These are phyloP conservation scores for Fusarium citri DNA, from an alignment of 2,329 filamentous ascomycete genomes.

Conservation along the genomic window DNA sequence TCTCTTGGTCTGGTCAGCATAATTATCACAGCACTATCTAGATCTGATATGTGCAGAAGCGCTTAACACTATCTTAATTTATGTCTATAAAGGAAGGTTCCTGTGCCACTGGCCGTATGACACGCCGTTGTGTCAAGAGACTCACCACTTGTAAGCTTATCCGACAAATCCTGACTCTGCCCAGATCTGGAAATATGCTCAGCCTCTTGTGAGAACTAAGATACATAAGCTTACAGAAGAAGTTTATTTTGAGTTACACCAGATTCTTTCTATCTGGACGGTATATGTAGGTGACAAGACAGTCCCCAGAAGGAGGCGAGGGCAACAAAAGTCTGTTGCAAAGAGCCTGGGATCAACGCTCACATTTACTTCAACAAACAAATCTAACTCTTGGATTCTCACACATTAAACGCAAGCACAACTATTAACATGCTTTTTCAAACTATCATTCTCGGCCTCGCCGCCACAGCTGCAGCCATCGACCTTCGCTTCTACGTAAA, in stretches of 20 bases:
- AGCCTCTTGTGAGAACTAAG: neutral
- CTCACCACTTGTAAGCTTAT: neutral
- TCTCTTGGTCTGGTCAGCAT: neutral
- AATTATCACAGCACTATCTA: fast-evolving
- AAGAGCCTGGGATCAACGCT: no score
- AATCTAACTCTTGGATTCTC: no score
- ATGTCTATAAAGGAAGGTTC: neutral
- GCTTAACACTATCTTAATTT: fast-evolving
- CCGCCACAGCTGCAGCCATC: neutral
- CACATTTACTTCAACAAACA: no score
- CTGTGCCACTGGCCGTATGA: neutral
- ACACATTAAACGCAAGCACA: no score
- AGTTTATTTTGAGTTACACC: no score
- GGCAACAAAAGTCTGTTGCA: no score
- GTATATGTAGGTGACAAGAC: no score
- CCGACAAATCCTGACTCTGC: neutral
- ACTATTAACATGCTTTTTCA: neutral
- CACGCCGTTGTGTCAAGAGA: neutral
- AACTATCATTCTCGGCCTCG: neutral
- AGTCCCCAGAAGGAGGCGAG: fast-evolving
- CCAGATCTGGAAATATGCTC: neutral
- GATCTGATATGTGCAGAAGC: fast-evolving
- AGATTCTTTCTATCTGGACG: no score
- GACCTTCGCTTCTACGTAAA: neutral
- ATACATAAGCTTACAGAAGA: no score